Evolutionary conservation across 352 stramenopile species (phyloP), one percentile per base, ranked within the genome.

Genomic region (Pythium phragmitis): DNA sequence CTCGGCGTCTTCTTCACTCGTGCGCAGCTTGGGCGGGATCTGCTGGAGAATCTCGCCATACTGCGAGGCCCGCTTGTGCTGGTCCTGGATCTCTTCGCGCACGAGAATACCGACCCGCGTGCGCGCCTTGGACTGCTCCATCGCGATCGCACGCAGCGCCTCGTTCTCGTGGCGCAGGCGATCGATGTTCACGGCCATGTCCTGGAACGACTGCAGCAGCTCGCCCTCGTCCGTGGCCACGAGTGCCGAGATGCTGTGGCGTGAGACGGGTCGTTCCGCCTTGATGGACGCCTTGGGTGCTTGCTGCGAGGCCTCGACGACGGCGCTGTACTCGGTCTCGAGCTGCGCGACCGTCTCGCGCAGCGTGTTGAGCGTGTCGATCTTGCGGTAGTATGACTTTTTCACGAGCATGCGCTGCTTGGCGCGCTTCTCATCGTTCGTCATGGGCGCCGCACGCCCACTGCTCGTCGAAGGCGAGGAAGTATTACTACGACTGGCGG

Each of bases 351-450:
- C 76, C 36, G 77, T 68, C 13, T 66, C 76, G 0, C 79, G 79
- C 17, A 90, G 71, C 63, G 80, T 68, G 46, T 76, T 81, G 54
- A 90, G 65, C 39, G 81, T 90, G 57, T 88, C 76, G 54, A 90
- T 84, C 65, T 90, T 90, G 57, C 81, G 79, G 68, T 90, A 88
- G 69, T 90, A 90, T 36, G 79, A 90, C 12, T 69, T 69, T 52
- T 87, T 88, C 47, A 90, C 81, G 42, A 90, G 72, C 72, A 81
- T 68, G 39, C 81, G 74, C 67, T 90, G 81, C 70, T 88, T 88
- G 41, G 81, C 74, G 58, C 79, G 72, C 67, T 90, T 90, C 60
- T 88, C 75, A 23, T 68, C 78, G 43, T 87, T 73, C 0, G 70
- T 80, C 26, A 85, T 62, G 14, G 72, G 77, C 28, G 36, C 42